Evolutionary conservation across 345 rosid species (phyloP), one percentile per base, ranked within the genome.

Genomic region (Brassica carinata): DNA sequence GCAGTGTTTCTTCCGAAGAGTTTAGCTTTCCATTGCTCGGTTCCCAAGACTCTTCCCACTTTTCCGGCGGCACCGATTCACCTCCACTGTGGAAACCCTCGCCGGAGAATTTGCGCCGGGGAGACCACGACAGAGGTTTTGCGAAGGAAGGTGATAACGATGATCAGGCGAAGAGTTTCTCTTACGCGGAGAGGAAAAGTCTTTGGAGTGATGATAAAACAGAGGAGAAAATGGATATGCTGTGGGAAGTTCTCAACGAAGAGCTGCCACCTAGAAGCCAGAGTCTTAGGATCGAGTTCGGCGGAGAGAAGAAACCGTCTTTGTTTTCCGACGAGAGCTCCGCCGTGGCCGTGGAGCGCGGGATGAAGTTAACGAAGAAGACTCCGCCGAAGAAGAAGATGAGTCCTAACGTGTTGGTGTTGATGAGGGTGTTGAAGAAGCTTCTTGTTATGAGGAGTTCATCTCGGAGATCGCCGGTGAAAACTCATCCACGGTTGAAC

Each of bases 161-260:
- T 18, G 34, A 23, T 18, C 77, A 71, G 30, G 67, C 84, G 8
- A 85, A 76, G 83, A 87, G 89, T 64, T 80, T 83, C 40, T 84
- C 92, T 1, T 64, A 74, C 61, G 63, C 36, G 23, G 87, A 81
- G 67, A 71, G 27, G 30, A 76, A 71, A 72, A 81, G 77, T 26
- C 65, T 57, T 64, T 75, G 70, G 69, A 57, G 34, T 2, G 83
- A 85, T 0, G 81, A n/a, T n/a, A 45, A 74, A 14, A 53, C 72
- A 64, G 91, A 82, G 64, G 91, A 94, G 62, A 89, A 83, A 82
- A 90, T 92, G 97, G 98, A 94, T 82, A 70, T 88, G 85, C 63
- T 94, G 66, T 94, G 98, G 98, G 98, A 94, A 73, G 91, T 92
- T 82, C 90, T 94, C 73, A 92, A 92, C 64, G 89, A 90, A 69